Conservation (phyloP, 148 eudicot genomes). For the Rhododendron simsii region DNA sequence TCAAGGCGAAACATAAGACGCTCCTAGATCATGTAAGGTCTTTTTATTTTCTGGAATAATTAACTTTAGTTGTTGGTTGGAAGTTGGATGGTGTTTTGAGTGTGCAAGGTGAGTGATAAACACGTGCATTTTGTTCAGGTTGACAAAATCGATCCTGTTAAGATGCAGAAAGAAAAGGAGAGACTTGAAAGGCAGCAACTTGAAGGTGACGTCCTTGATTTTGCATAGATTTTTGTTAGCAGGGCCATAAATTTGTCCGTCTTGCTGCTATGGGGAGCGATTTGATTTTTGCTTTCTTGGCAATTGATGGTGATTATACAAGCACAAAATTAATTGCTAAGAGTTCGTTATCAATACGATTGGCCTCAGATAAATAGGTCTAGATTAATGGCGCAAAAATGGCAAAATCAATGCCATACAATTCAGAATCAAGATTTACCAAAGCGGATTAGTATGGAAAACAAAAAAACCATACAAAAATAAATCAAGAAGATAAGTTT, state of each 20-base stretch:
- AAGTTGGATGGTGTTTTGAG: not conserved
- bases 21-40: constrained; percentile 39
- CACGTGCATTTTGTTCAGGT: constrained; percentile 27
- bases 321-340: not conserved
- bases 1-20: constrained; percentile 58
- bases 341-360: not conserved
- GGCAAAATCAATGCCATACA: not conserved
- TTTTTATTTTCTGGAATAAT: not conserved
- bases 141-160: constrained; percentile 32
- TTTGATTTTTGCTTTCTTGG: not conserved
- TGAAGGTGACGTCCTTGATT: constrained; percentile 39
- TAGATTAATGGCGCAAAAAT: not conserved
- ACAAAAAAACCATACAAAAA: not conserved
- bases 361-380: not conserved
- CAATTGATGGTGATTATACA: not conserved
- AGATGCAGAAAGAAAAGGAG: constrained; percentile 47
- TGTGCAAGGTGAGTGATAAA: not conserved
- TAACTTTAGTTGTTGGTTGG: not conserved
- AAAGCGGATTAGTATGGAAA: not conserved
- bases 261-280: not conserved
- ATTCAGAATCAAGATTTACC: not conserved
- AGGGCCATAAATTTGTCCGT: not conserved
- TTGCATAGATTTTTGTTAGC: not conserved
- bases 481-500: not conserved
- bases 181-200: constrained; percentile 48